These are phyloP conservation scores for Prunus armeniaca DNA, from an alignment of 306 rosid species.

Conservation along the genomic window DNA sequence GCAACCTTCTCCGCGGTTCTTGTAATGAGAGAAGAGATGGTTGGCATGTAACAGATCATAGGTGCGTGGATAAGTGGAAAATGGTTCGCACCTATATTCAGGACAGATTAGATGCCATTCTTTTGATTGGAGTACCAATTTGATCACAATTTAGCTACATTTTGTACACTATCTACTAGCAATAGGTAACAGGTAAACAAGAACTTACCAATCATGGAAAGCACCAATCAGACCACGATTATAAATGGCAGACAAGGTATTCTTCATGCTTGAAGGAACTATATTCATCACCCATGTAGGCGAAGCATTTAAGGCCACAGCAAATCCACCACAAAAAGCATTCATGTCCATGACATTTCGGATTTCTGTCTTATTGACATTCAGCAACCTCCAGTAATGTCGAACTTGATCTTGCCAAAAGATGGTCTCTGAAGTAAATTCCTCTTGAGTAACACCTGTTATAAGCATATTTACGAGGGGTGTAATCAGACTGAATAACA, in stretches of 20 bases:
- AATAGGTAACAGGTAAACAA: not conserved
- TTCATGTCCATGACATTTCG: conserved; percentile 95
- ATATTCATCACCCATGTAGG: conserved; percentile 89
- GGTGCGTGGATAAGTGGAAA: conserved; percentile 91
- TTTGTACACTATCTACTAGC: not conserved
- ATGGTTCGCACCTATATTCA: conserved; percentile 76
- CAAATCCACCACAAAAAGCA: conserved; percentile 82
- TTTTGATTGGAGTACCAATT: not conserved
- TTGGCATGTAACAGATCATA: conserved; percentile 83
- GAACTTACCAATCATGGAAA: conserved; percentile 84
- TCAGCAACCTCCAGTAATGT: conserved; percentile 76
- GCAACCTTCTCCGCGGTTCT: conserved; percentile 54
- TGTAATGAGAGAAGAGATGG: conserved; percentile 71
- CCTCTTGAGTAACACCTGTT: conserved; percentile 62
- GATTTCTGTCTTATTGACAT: conserved; percentile 49
- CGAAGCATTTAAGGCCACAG: conserved; percentile 52
- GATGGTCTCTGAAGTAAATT: conserved; percentile 50
- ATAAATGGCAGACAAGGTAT: conserved; percentile 77
- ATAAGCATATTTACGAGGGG: conserved; percentile 21
- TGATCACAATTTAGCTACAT: not conserved
- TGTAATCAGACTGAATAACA: conserved; percentile 18
- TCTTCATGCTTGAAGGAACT: conserved; percentile 70
- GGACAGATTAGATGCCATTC: conserved; percentile 25
- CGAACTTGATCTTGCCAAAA: conserved; percentile 74
- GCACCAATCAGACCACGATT: conserved; percentile 76